Evolutionary conservation across 2,329 filamentous ascomycete genomes (phyloP).

Genomic region (Mariannaea sp.): DNA sequence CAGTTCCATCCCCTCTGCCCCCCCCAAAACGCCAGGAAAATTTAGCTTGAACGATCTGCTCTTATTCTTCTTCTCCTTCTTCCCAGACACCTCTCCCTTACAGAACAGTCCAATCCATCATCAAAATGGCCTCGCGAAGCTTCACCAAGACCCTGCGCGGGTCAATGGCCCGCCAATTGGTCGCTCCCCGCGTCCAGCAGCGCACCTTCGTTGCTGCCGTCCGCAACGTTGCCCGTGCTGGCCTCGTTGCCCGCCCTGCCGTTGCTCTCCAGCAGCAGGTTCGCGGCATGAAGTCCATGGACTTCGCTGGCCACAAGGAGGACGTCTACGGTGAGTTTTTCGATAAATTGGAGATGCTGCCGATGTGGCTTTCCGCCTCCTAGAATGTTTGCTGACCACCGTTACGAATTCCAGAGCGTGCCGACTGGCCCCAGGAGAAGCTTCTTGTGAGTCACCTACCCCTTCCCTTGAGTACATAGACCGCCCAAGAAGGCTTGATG

Average conservation of each 20-base stretch:
- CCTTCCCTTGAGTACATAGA: not conserved
- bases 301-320: slow-evolving; percentile 96
- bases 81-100: slow-evolving; percentile 37
- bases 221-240: slow-evolving; percentile 59
- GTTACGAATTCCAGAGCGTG: slow-evolving; percentile 72
- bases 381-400: not conserved
- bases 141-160: slow-evolving; percentile 70
- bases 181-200: slow-evolving; percentile 61
- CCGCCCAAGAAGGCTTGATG: not conserved
- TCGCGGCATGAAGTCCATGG: slow-evolving; percentile 96
- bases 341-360: not conserved
- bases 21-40: slow-evolving; percentile 26
- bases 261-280: slow-evolving; percentile 69
- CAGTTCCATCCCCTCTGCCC: slow-evolving; percentile 14
- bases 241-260: slow-evolving; percentile 58
- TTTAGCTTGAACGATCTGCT: slow-evolving; percentile 31
- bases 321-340: slow-evolving; percentile 78
- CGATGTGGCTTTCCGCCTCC: not conserved
- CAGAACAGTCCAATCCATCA: slow-evolving; percentile 28
- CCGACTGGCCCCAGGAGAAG: slow-evolving; percentile 98
- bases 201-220: slow-evolving; percentile 67
- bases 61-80: slow-evolving; percentile 35
- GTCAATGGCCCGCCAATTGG: slow-evolving; percentile 66
- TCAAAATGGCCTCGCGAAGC: slow-evolving; percentile 78
- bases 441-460: slow-evolving; percentile 72